Base-by-base conservation (phyloP, 2,329 filamentous ascomycete species). In the Drechmeria coniospora region DNA sequence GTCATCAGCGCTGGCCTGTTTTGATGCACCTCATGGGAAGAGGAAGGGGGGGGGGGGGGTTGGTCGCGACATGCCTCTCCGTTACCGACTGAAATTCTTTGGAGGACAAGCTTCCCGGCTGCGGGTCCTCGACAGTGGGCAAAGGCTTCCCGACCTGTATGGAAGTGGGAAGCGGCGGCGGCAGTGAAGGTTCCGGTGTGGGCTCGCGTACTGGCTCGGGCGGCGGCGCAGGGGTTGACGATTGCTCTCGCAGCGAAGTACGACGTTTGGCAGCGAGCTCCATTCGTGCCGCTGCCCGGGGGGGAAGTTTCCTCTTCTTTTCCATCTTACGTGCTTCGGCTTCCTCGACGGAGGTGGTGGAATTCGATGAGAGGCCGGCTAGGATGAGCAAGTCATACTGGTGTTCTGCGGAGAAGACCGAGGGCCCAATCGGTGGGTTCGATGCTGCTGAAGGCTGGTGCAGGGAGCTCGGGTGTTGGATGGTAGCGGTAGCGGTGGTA, bases 21-120 rank as follows among this genome's bases (percentile, higher is more conserved):
- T n/a, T 3, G 21, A 8, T 22, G 21, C 12, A n/a, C 8, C 9
- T 12, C 8, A 11, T 27, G 36, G 34, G 48, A 29, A 47, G 41
- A 31, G 33, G 32, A 18, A n/a, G 15, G 25, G 10, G n/a, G 17
- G 19, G 18, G 12, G 20, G 10, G 11, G 13, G 17, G 19, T 9
- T 16, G 15, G 31, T n/a, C n/a, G n/a, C n/a, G n/a, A n/a, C 36
- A 38, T 52, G 76, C 76, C 75, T 83, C 47, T 83, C 77, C 31
- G 73, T 67, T 22, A 86, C 63, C 15, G 71, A 70, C 53, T 86
- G 80, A 44, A 75, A 87, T 10, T 83, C 77, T 37, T 65, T 67
- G 4, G 54, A 45, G 0, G 74, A 56, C 6, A 86, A 57, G 35
- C 74, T 63, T 6, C 68, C 63, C 1, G 72, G 54, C 46, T 90